A percentile compares a stretch with the other conserved stretches of the same genome.
phyloP scores from a whole-genome alignment of 2,329 filamentous ascomycete species.

The Colletotrichum liaoningense region DNA sequence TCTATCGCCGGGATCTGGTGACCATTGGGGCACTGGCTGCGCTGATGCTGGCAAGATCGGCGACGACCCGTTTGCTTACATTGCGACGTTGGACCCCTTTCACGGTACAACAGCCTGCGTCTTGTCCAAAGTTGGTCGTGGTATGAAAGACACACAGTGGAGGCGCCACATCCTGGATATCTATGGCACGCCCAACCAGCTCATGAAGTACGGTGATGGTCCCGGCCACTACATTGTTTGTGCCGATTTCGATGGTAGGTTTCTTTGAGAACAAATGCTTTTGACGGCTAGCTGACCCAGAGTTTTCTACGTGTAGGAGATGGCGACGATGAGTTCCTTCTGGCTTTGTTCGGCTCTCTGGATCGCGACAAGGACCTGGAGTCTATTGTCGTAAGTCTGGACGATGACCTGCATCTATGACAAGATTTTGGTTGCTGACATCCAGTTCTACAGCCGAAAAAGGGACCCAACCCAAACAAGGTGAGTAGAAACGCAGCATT shows the following conservation, averaged over 20 bases:
- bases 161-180: not conserved
- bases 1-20: not conserved
- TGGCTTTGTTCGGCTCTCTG: not conserved
- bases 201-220: not conserved
- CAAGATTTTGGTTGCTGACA: not conserved
- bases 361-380: not conserved
- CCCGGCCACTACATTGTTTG: not conserved
- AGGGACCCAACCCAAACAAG: not conserved
- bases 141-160: not conserved
- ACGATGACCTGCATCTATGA: not conserved
- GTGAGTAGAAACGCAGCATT: not conserved
- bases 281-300: not conserved
- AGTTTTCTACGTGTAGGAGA: not conserved
- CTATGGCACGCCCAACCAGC: not conserved
- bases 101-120: not conserved
- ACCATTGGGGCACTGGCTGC: not conserved
- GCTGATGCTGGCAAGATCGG: not conserved
- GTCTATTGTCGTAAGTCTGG: not conserved
- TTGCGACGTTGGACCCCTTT: not conserved
- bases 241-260: not conserved
- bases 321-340: not conserved
- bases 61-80: not conserved
- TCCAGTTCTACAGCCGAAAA: not conserved
- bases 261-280: not conserved
- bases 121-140: not conserved